Base-by-base conservation (phyloP, 345 rosid genomes). In the Arabidopsis suecica region DNA sequence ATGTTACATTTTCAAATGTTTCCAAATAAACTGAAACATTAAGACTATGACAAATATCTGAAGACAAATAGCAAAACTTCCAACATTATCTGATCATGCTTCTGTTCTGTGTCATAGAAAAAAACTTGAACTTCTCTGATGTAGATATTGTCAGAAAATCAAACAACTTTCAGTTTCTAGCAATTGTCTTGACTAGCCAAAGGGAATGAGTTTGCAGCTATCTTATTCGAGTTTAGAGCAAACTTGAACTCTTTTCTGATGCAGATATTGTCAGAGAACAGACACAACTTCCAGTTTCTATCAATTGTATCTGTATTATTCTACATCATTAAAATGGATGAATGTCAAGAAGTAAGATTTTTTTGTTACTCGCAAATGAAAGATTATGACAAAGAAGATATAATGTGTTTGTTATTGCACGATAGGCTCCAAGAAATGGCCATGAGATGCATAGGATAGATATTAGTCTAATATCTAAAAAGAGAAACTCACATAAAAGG, bases 41-140 rank as follows among this genome's bases (percentile, higher is more conserved):
- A 50, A 8, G 9, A 50, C 28, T 9, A 6, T 22, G 56, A 50
- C 30, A 50, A 73, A 75, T 54, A 74, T 76, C 40, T 61, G 33
- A 53, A 44, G 64, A 41, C 25, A 60, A 41, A 34, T 7, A 32
- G 56, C 61, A 68, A 41, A 76, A 51, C 32, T 23, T 67, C 11
- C 34, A 33, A 57, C 34, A 12, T 7, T 7, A 41, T 50, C 20
- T 41, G 37, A 61, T 25, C 51, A 61, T 59, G 37, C 34, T 11
- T 76, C 73, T 8, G 61, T 23, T 54, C 6, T 65, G 60, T 74
- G 51, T 65, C 59, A 50, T 68, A 30, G 6, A 60, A 61, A 37
- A 28, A 10, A 44, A 59, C 10, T 47, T 9, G 25, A 65, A 44
- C 71, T 62, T 65, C 30, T 56, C 38, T 55, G 64, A 33, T 44